These are phyloP conservation scores for Dryadomyces quercus-mongolicae DNA, from an alignment of 2,329 filamentous ascomycete genomes.

Conservation along the genomic window DNA sequence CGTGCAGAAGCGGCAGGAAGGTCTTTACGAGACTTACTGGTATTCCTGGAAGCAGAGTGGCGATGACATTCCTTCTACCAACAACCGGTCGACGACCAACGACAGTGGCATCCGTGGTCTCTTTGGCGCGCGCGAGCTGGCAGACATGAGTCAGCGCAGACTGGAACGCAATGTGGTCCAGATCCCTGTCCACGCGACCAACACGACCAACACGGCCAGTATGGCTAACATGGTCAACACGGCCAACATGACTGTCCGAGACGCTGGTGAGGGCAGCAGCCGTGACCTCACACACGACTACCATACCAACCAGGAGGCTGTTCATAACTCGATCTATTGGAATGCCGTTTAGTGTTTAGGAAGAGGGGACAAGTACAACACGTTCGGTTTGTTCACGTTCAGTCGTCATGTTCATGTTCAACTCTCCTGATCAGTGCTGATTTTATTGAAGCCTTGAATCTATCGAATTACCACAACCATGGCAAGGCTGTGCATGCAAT, in stretches of 20 bases:
- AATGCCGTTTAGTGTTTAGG: neutral
- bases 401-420: too few relatives aligned
- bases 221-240: too few relatives aligned
- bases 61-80: too few relatives aligned
- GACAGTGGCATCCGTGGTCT: neutral
- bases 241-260: neutral
- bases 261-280: neutral
- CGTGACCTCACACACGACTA: neutral
- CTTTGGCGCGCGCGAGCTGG: neutral
- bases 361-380: too few relatives aligned
- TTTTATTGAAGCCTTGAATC: neutral
- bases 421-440: neutral
- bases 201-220: too few relatives aligned
- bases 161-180: neutral
- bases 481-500: neutral
- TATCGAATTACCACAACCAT: neutral
- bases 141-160: neutral
- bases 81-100: neutral
- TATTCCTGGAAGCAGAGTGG: neutral
- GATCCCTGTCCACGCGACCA: too few relatives aligned
- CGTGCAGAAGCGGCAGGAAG: neutral
- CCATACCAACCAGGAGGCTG: neutral
- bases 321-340: neutral
- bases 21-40: constrained; percentile 1
- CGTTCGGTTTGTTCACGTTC: too few relatives aligned